Conservation (phyloP, 169 alveolate genomes). For the Eimeria tenella region DNA sequence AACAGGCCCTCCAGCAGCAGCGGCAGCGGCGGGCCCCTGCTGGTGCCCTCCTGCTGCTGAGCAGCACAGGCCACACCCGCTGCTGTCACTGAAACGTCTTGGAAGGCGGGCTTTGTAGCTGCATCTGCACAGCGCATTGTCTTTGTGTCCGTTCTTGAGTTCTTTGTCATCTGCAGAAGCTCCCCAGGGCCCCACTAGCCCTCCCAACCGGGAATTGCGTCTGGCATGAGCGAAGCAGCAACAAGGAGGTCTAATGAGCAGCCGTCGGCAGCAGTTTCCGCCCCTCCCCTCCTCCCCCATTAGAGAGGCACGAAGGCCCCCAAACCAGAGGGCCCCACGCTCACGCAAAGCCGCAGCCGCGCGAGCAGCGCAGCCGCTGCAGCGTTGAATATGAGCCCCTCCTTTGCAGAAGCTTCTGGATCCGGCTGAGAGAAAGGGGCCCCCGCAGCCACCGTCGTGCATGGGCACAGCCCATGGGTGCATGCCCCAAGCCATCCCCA, state of each 20-base stretch:
- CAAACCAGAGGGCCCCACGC: background rate
- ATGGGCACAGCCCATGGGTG: background rate
- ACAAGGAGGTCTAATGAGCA: background rate
- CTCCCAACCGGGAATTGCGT: background rate
- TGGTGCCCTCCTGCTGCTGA: conserved; percentile 35
- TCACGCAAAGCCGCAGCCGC: too few relatives aligned
- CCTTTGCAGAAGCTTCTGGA: background rate
- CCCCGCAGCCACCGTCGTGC: conserved; percentile 19
- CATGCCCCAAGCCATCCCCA: background rate
- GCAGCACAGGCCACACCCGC: conserved; percentile 2
- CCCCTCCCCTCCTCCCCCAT: background rate
- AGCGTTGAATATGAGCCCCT: background rate
- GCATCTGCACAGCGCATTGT: background rate
- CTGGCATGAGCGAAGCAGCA: background rate
- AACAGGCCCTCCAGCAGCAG: conserved; percentile 22
- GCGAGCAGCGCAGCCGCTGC: conserved; percentile 7
- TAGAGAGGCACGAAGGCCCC: background rate
- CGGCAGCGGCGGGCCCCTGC: conserved; percentile 27
- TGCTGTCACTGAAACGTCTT: background rate
- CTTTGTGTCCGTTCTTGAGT: background rate
- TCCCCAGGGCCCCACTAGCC: conserved; percentile 2
- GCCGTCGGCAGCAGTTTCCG: conserved; percentile 50
- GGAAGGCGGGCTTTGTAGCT: background rate
- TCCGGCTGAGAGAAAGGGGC: background rate
- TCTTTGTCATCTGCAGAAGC: background rate